Percentiles rank a stretch among this genome's conserved stretches.
phyloP scores from a whole-genome alignment of 2,329 filamentous ascomycete genomes.

The Hypoxylon sp. region DNA sequence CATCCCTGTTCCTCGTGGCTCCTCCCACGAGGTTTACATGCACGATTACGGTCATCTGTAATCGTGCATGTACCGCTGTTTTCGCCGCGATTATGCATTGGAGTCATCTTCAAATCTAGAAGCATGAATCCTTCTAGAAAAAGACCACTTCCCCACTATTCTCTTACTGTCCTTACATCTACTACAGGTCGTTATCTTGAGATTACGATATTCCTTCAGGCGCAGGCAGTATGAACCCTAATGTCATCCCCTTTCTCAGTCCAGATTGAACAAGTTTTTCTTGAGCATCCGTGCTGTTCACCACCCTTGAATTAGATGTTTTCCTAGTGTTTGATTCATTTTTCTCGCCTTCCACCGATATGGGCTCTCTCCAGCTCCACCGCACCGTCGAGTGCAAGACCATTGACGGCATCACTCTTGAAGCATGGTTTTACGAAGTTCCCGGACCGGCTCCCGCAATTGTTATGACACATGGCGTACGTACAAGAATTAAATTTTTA shows the following conservation, averaged over 20 bases:
- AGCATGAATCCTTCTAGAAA: slow-evolving; percentile 1
- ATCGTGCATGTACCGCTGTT: background rate
- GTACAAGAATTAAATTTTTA: slow-evolving; percentile 6
- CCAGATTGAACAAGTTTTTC: background rate
- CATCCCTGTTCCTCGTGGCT: background rate
- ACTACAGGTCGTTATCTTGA: background rate
- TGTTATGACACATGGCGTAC: slow-evolving; percentile 49
- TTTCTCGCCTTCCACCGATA: background rate
- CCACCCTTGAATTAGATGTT: background rate
- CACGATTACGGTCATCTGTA: background rate
- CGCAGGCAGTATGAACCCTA: background rate
- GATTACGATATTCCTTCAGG: background rate
- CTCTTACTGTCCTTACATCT: background rate
- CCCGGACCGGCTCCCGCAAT: slow-evolving; percentile 38
- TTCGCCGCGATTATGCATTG: background rate
- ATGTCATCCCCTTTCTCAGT: background rate
- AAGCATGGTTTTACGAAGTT: slow-evolving; percentile 42
- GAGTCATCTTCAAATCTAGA: background rate
- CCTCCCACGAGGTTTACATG: background rate
- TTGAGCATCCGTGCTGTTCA: background rate
- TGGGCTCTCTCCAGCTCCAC: slow-evolving; percentile 6
- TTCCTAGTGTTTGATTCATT: background rate
- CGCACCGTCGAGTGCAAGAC: slow-evolving; percentile 43
- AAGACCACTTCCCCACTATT: background rate
- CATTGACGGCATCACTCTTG: slow-evolving; percentile 44